Evolutionary conservation across 2,329 filamentous ascomycete genomes (phyloP), one percentile per base, ranked within the genome.

Genomic region (Fusarium sp.): DNA sequence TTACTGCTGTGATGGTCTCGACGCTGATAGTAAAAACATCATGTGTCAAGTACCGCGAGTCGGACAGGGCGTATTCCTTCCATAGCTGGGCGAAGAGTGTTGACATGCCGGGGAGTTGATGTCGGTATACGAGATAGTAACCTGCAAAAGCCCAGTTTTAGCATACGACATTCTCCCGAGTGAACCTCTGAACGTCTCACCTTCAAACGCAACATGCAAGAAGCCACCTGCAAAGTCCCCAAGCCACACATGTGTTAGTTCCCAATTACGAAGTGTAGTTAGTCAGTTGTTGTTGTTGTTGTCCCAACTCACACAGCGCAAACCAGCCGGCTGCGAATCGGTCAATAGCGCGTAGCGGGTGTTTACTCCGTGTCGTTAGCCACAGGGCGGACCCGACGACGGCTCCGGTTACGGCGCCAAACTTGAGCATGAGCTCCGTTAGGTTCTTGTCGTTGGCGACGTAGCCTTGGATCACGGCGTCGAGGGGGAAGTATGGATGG

Each of bases 11-110:
- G 71, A 97, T 90, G 20, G 89, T 90, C 86, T 98, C 95, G 82
- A 97, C 92, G 81, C 93, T 95, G n/a, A 97, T 85, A 76, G 96
- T 94, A 78, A 97, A 95, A 1, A 92, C 88, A 79, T 96, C 93
- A 20, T 91, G 91, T 3, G 92, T 95, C 76, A 98, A 85, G 79
- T 98, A 98, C 50, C 95, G 89, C 64, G 94, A 97, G 84, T 98
- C 95, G 3, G 93, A 95, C 37, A 95, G 87, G 4, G 93, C 89
- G 81, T 98, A 98, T 83, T 98, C 95, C 80, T 98, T 98, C 95
- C 95, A 98, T 52, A 97, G 86, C 84, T 98, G 94, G 4, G 92
- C 94, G 66, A 95, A 92, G 9, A 96, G 84, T 64, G 92, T 91
- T 80, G 94, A 92, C 69, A 90, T 90, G 13, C 88, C 85, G 0